Base-by-base conservation (phyloP, 179 eudicot species). In the Beta lomatogona region DNA sequence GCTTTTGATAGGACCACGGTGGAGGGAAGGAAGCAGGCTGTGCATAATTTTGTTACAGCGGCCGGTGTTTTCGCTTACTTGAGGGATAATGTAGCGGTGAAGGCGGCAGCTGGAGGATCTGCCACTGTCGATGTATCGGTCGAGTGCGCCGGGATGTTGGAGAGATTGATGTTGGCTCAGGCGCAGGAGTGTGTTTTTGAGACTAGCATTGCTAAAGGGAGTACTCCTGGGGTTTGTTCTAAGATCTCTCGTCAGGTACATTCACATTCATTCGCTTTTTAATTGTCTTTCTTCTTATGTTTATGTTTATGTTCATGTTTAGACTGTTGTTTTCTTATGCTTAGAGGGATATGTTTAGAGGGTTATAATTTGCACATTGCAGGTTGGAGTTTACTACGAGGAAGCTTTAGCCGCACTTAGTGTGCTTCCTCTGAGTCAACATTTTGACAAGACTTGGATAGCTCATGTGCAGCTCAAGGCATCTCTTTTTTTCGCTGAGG, bases 111-210 rank as follows among this genome's bases (percentile, higher is more conserved):
- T 36, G 97, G 99, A 12, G 89, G 91, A 5, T 75, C 88, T 4
- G 92, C 91, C 0, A 91, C 99, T 6, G 88, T 91, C 66, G 99
- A 96, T 84, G 74, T 96, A 61, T 90, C 93, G 10, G 97, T 90
- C 11, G 99, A 96, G 91, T 96, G 99, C 77, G 94, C 89, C 1
- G 99, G 99, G 79, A 96, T 96, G 99, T 79, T 96, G 84, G 99
- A 96, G 84, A 90, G 97, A 89, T 82, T 96, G 81, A 96, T 93
- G 99, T 87, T 96, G 79, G 99, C 98, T 44, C 99, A 96, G 85
- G 99, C 99, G 1, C 99, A 96, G 85, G 99, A 96, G 77, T 91
- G 98, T 77, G 95, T 93, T 21, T 94, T 93, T 73, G 98, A 96
- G 89, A 90, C 90, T 70, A 91, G 92, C 2, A 92, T 96, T 85